Conservation (phyloP, 1,139 yeast species). For the Taphrina confusa region DNA sequence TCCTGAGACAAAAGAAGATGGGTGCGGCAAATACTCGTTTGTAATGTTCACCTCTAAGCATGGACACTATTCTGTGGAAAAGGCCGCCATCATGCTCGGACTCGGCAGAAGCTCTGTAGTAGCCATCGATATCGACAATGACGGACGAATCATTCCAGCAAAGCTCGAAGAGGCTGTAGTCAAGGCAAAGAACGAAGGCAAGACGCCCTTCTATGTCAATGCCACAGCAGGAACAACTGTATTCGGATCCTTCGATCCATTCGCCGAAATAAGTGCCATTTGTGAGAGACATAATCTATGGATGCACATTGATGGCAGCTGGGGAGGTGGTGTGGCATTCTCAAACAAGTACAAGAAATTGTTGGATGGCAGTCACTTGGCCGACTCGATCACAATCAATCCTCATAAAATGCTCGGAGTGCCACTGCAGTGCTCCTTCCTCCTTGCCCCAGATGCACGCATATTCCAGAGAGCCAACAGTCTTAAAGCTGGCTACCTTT, state of each 20-base stretch:
- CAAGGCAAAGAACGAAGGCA: constrained; percentile 55
- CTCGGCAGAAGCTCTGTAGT: constrained; percentile 65
- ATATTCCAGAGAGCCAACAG: constrained; percentile 73
- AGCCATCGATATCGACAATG: constrained; percentile 59
- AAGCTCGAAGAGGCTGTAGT: constrained; percentile 55
- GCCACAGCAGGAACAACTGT: constrained; percentile 92
- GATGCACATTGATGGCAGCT: constrained; percentile 86
- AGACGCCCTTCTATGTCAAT: constrained; percentile 71
- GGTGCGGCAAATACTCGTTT: constrained; percentile 59
- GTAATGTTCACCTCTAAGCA: constrained; percentile 73
- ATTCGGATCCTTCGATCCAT: constrained; percentile 77
- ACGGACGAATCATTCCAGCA: constrained; percentile 60
- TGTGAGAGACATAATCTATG: constrained; percentile 61
- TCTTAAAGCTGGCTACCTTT: constrained; percentile 74
- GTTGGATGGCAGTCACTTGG: constrained; percentile 62
- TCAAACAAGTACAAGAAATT: constrained; percentile 54
- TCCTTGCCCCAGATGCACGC: constrained; percentile 67
- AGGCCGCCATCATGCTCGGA: constrained; percentile 77
- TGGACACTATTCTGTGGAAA: constrained; percentile 74
- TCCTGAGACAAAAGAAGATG: constrained; percentile 69
- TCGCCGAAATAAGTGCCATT: constrained; percentile 57
- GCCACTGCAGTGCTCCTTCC: constrained; percentile 73
- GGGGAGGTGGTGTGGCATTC: constrained; percentile 87
- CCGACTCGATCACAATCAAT: constrained; percentile 78
- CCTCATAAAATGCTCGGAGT: constrained; percentile 93